Conservation (phyloP, 441 rosid genomes). For the Mallotus japonicus region DNA sequence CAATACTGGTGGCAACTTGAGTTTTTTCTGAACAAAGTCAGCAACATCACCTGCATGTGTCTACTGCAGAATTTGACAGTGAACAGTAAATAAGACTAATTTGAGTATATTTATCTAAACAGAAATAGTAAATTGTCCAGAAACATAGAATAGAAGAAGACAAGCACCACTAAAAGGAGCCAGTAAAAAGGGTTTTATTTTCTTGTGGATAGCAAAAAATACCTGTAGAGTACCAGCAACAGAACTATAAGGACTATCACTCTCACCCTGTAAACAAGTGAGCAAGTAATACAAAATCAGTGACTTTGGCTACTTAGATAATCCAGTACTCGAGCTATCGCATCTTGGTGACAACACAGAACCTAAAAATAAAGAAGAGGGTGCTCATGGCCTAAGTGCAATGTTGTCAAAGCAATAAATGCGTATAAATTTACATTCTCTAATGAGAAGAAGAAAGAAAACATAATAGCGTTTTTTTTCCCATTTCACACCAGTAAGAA, state of each 20-base stretch:
- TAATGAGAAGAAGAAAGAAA: neutral
- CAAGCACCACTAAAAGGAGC: constrained; percentile 3
- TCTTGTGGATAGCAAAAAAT: constrained; percentile 19
- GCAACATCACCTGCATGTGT: constrained; percentile 86
- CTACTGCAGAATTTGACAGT: constrained; percentile 49
- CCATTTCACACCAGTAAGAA: neutral
- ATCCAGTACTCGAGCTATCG: neutral
- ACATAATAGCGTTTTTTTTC: neutral
- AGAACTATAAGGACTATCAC: constrained; percentile 61
- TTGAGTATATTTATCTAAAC: neutral
- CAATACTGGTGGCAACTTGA: constrained; percentile 58
- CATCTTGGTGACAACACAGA: neutral
- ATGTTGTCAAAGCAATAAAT: neutral
- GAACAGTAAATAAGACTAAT: constrained; percentile 21
- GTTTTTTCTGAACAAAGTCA: constrained; percentile 55
- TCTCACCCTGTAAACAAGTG: constrained; percentile 63
- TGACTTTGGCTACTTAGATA: constrained; percentile 6
- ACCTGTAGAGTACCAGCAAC: constrained; percentile 85
- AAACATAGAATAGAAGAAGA: constrained; percentile 2
- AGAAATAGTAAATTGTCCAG: neutral
- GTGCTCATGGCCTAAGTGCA: neutral
- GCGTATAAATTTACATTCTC: no score
- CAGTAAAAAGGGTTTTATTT: constrained; percentile 6
- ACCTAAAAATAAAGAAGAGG: neutral
- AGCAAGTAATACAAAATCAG: constrained; percentile 12